Evolutionary conservation across 2,329 filamentous ascomycete species (phyloP).

Genomic region (Ophiobolus disseminans): DNA sequence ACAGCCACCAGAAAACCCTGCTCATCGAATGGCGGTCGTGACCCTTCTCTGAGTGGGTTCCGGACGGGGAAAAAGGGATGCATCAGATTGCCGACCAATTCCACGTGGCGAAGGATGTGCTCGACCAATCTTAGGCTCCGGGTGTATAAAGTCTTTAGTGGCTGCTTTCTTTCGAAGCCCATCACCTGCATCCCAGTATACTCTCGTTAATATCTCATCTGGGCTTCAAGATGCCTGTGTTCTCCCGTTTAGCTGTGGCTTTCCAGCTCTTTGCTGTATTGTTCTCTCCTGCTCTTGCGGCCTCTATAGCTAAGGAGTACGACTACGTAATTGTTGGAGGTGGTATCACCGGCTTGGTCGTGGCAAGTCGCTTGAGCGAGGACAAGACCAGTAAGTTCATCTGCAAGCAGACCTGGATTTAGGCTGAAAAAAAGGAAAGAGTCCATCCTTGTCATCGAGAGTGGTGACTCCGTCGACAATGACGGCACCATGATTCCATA

Average conservation of each 20-base stretch:
- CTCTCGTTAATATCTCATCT: slow-evolving; percentile 23
- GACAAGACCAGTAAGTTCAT: slow-evolving; percentile 26
- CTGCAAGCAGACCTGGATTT: no score
- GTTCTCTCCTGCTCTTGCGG: slow-evolving; percentile 24
- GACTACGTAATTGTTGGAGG: slow-evolving; percentile 45
- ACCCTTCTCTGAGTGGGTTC: background rate
- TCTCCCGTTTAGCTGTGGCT: slow-evolving; percentile 35
- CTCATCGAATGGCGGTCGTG: background rate
- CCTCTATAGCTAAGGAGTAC: slow-evolving; percentile 20
- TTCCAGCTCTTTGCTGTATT: slow-evolving; percentile 32
- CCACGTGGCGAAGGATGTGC: slow-evolving; percentile 16
- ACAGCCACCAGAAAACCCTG: no score
- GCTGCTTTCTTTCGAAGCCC: slow-evolving; percentile 9
- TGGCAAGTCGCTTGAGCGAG: slow-evolving; percentile 38
- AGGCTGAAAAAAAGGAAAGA: no score
- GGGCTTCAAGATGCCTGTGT: slow-evolving; percentile 30
- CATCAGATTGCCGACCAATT: slow-evolving; percentile 16
- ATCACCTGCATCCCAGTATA: slow-evolving; percentile 9
- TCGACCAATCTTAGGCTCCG: slow-evolving; percentile 20
- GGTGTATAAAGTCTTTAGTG: slow-evolving; percentile 26
- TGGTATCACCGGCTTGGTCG: slow-evolving; percentile 37
- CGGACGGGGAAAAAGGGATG: slow-evolving; percentile 3
- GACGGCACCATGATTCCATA: slow-evolving; percentile 34
- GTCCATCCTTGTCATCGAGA: slow-evolving; percentile 37
- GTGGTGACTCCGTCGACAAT: slow-evolving; percentile 33